A percentile compares a stretch with the other conserved stretches of the same genome.
Evolutionary conservation across 106 monocot species (phyloP).

Genomic region (Platanthera guangdongensis): DNA sequence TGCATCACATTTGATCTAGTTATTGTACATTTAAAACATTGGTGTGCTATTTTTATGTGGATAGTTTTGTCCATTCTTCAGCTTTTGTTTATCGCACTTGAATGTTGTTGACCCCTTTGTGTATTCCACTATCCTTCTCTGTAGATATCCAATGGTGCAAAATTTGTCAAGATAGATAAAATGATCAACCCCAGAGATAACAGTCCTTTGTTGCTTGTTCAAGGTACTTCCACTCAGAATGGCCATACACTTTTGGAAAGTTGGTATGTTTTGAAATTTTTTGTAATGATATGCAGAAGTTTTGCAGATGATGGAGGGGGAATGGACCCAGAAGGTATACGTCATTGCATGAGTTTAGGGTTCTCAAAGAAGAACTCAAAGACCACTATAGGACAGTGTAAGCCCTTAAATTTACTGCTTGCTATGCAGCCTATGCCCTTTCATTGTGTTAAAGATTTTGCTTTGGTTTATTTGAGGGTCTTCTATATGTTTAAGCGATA

Average conservation of each 20-base stretch:
- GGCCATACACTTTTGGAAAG: not conserved
- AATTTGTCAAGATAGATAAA: constrained; percentile 71
- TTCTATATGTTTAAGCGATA: not conserved
- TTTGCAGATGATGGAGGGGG: constrained; percentile 89
- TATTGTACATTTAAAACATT: not conserved
- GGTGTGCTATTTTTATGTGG: not conserved
- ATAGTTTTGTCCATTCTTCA: not conserved
- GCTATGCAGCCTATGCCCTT: not conserved
- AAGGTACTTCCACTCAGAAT: constrained; percentile 31
- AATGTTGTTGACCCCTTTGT: not conserved
- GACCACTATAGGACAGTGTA: constrained; percentile 84
- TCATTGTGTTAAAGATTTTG: not conserved
- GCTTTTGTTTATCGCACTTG: not conserved
- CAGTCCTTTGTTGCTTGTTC: constrained; percentile 68
- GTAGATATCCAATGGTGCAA: constrained; percentile 76
- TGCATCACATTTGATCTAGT: not conserved
- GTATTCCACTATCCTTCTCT: not conserved
- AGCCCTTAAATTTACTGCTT: not conserved
- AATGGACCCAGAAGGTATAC: constrained; percentile 78
- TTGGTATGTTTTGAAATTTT: not conserved
- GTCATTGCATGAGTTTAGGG: constrained; percentile 87
- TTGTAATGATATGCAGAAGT: not conserved
- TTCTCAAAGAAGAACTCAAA: constrained; percentile 80
- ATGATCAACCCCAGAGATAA: constrained; percentile 47
- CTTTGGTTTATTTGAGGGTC: not conserved